Conservation (phyloP, 352 stramenopile genomes). For the Phytopythium ostracodes region DNA sequence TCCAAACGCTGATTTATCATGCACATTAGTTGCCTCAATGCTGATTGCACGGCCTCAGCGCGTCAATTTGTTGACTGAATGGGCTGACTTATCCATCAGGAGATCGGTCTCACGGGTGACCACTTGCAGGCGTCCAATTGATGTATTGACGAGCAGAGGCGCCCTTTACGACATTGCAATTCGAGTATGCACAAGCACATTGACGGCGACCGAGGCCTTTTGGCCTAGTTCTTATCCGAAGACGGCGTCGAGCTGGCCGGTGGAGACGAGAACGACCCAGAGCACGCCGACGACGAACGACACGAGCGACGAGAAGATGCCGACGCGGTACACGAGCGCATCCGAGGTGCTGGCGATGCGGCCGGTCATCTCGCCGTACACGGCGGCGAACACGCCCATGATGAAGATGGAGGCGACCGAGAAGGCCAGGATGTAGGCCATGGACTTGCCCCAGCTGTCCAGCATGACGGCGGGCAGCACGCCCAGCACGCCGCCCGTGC, state of each 20-base stretch:
- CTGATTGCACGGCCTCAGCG: background rate
- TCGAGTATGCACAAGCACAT: background rate
- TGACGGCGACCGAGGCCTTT: background rate
- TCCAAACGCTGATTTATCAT: background rate
- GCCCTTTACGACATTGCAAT: background rate
- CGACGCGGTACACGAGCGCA: constrained; percentile 40
- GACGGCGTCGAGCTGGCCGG: constrained; percentile 45
- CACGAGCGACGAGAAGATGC: constrained; percentile 51
- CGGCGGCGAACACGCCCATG: constrained; percentile 80
- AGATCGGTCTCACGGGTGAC: background rate
- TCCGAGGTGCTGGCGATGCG: constrained; percentile 31
- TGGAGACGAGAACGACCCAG: constrained; percentile 54
- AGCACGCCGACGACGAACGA: constrained; percentile 51
- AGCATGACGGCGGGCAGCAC: constrained; percentile 79
- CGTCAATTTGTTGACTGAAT: background rate
- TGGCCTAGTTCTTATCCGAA: constrained; percentile 19
- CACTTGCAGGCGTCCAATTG: background rate
- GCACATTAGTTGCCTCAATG: background rate
- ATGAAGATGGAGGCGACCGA: constrained; percentile 81
- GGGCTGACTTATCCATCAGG: no score
- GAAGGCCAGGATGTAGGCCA: constrained; percentile 78
- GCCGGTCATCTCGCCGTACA: constrained; percentile 65
- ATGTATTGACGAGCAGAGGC: background rate
- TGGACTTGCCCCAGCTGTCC: constrained; percentile 51
- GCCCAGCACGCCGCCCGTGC: constrained; percentile 50